phyloP scores from a whole-genome alignment of 1,284 basidiomycete species.

The Salmacisia buchloeana region DNA sequence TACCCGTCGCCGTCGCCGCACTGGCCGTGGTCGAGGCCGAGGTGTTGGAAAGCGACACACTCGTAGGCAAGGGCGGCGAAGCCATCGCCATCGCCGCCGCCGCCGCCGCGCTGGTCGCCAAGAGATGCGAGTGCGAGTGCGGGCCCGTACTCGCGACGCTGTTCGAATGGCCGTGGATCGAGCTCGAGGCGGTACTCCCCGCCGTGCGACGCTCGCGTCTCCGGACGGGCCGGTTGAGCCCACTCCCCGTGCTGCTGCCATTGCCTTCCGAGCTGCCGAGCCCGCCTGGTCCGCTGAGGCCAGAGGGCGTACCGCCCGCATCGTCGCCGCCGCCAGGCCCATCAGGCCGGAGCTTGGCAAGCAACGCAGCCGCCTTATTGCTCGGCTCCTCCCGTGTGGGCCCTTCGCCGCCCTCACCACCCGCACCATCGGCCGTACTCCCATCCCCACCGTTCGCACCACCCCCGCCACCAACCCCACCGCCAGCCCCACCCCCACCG shows the following conservation, averaged over 20 bases:
- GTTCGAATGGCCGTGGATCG: background rate
- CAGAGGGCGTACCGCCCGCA: background rate
- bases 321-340: background rate
- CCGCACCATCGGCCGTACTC: constrained; percentile 20
- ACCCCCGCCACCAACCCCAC: constrained; percentile 86
- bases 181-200: constrained; percentile 3
- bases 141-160: background rate
- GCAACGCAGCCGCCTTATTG: background rate
- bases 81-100: background rate
- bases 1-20: no score
- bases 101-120: background rate
- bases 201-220: background rate
- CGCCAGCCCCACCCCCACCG: constrained; percentile 71
- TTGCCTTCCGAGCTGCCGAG: background rate
- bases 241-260: background rate
- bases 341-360: constrained; percentile 1
- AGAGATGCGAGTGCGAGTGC: no score
- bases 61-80: background rate
- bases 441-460: constrained; percentile 66
- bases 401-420: background rate
- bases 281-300: no score
- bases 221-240: background rate
- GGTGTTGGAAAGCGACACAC: no score
- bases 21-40: background rate
- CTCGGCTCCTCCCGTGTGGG: background rate